phyloP scores from a whole-genome alignment of 805 yeast genomes.

The Candida xyloterini region DNA sequence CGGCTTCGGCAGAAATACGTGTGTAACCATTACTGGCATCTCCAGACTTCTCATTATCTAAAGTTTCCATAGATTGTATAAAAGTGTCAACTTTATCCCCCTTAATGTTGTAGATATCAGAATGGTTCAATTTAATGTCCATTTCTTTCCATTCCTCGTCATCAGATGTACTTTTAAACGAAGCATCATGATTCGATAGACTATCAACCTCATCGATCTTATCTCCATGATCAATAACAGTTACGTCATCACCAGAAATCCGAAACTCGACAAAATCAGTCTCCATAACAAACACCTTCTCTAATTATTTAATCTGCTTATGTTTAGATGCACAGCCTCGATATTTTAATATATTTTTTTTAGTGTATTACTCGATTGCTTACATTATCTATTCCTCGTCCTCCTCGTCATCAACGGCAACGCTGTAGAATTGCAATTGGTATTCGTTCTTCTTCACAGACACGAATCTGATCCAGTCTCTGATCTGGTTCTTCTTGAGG shows the following conservation, averaged over 20 bases:
- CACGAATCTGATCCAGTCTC: constrained; percentile 99
- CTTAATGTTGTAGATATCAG: constrained; percentile 73
- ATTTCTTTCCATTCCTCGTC: constrained; percentile 80
- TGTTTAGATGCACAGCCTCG: constrained; percentile 4
- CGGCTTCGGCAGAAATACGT: constrained; percentile 82
- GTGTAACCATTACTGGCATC: constrained; percentile 74
- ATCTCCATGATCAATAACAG: constrained; percentile 10
- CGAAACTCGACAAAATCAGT: constrained; percentile 25
- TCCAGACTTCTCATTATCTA: constrained; percentile 26
- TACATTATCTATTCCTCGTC: constrained; percentile 69
- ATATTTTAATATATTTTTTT: background rate
- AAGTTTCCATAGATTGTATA: constrained; percentile 29
- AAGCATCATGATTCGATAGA: constrained; percentile 1
- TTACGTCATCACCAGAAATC: no score
- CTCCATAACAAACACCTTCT: background rate
- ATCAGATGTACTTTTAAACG: constrained; percentile 20
- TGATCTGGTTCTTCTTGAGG: constrained; percentile 99
- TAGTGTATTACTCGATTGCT: background rate
- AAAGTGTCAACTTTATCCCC: constrained; percentile 57
- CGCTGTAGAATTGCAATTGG: constrained; percentile 98
- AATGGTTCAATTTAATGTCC: constrained; percentile 70
- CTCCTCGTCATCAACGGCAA: constrained; percentile 88
- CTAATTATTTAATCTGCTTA: no score
- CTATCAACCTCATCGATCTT: constrained; percentile 21
- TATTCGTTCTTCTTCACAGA: constrained; percentile 93